Evolutionary conservation across 768 basidiomycete species (phyloP), one percentile per base, ranked within the genome.

Genomic region (Agaricus bisporus): DNA sequence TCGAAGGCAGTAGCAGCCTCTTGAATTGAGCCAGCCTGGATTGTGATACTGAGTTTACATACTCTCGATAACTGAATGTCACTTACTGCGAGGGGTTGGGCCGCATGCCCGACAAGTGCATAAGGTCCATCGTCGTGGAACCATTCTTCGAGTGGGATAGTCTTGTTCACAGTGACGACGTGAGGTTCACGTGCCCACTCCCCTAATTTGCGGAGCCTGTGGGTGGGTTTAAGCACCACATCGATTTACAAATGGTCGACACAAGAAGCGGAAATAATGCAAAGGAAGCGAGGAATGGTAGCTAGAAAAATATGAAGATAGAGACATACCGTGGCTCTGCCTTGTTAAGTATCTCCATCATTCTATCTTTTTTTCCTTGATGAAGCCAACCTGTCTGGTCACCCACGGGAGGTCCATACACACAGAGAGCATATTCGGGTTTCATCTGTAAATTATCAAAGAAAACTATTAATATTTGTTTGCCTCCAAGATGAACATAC

Each of bases 1-100:
- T 85, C 84, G n/a, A 85, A 62, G 1, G 74, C 71, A 63, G 83
- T 75, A 5, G 53, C 53, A 17, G 46, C 46, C 22, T 54, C 53
- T n/a, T 54, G 53, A 4, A 43, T 46, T 6, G 53, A 54, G 35
- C 53, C 53, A 8, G 46, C 39, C 53, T 54, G 41, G 1, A 39
- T 7, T 12, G 5, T 17, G 2, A 17, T 17, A 39, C 7, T 15
- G 17, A 15, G 38, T 39, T 39, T 39, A 17, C 38, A n/a, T 39
- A 39, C 38, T 14, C 12, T n/a, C 15, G 15, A 15, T 12, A 17
- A 1, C 15, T n/a, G 17, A 39, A 39, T n/a, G 20, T 25, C 22
- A n/a, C 53, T 54, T 37, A 54, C 53, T 12, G 47, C 39, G n/a
- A 54, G 26, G 25, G 53, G 53, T 17, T 54, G 53, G 17, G 53